Evolutionary conservation across 1,139 yeast species (phyloP).

Genomic region (Candida sojae): DNA sequence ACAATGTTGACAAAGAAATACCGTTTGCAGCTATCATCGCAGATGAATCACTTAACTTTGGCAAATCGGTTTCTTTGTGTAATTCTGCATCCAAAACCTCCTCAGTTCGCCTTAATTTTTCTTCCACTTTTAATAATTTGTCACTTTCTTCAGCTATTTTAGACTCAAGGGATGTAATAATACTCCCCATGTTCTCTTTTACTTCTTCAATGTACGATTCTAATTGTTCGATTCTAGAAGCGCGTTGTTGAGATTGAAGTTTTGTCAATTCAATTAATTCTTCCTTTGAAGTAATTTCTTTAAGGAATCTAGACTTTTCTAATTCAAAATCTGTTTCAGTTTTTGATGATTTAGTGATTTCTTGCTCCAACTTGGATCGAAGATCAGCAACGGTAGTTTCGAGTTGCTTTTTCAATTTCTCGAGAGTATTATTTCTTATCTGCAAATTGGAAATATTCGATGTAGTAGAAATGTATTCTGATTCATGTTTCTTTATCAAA

Average conservation of each 20-base stretch:
- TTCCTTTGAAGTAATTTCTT: slow-evolving; percentile 66
- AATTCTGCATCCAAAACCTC: slow-evolving; percentile 44
- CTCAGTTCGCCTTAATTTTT: slow-evolving; percentile 40
- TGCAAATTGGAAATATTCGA: slow-evolving; percentile 31
- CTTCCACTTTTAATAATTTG: slow-evolving; percentile 33
- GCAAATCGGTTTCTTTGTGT: slow-evolving; percentile 42
- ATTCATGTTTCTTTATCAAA: slow-evolving; percentile 40
- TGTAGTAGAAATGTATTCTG: slow-evolving; percentile 32
- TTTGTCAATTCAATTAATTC: slow-evolving; percentile 63
- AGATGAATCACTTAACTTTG: slow-evolving; percentile 38
- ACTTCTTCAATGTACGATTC: slow-evolving; percentile 48
- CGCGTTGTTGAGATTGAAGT: slow-evolving; percentile 47
- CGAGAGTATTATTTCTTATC: slow-evolving; percentile 27
- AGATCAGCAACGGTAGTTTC: slow-evolving; percentile 18
- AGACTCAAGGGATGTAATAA: slow-evolving; percentile 24
- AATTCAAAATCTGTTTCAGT: slow-evolving; percentile 28
- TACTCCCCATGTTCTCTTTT: slow-evolving; percentile 35
- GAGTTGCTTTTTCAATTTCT: slow-evolving; percentile 19
- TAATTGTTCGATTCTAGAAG: slow-evolving; percentile 47
- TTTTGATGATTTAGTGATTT: slow-evolving; percentile 37
- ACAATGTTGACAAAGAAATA: slow-evolving; percentile 66
- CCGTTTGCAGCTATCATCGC: slow-evolving; percentile 53
- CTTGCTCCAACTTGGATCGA: slow-evolving; percentile 43
- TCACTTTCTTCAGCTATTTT: slow-evolving; percentile 34
- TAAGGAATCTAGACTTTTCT: slow-evolving; percentile 54